Evolutionary conservation across 176 grass and related monocot genomes (phyloP).

Genomic region (Rhipidocladum racemiflorum): DNA sequence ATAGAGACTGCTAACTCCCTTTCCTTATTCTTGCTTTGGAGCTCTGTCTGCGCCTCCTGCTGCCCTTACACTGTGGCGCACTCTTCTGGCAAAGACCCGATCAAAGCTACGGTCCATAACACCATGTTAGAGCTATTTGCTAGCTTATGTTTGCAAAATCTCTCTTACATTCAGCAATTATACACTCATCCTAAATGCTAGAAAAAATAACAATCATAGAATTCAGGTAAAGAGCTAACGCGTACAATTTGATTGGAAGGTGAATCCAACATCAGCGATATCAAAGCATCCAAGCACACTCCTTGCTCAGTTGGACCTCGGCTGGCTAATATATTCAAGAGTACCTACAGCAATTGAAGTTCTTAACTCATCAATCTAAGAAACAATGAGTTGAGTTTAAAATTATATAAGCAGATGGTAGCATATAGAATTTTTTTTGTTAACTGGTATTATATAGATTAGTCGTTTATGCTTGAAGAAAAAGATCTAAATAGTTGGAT

Average conservation of each 20-base stretch:
- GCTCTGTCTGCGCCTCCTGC: too few relatives aligned
- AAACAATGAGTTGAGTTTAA: neutral
- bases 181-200: slow-evolving; percentile 16
- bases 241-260: slow-evolving; percentile 79
- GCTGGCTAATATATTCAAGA: slow-evolving; percentile 83
- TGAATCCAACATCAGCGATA: slow-evolving; percentile 93
- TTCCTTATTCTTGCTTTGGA: too few relatives aligned
- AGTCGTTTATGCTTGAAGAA: neutral
- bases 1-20: too few relatives aligned
- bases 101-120: too few relatives aligned
- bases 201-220: neutral
- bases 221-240: slow-evolving; percentile 23
- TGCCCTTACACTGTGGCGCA: too few relatives aligned
- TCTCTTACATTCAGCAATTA: slow-evolving; percentile 18
- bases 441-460: neutral
- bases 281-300: slow-evolving; percentile 85
- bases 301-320: slow-evolving; percentile 73
- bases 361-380: slow-evolving; percentile 4
- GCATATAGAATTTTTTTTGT: neutral
- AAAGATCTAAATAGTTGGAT: neutral
- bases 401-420: neutral
- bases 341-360: slow-evolving; percentile 60
- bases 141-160: slow-evolving; percentile 8
- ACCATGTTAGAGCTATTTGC: slow-evolving; percentile 11
- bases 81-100: too few relatives aligned